Evolutionary conservation across 805 yeast species (phyloP).

Genomic region (Yarrowia bubula): DNA sequence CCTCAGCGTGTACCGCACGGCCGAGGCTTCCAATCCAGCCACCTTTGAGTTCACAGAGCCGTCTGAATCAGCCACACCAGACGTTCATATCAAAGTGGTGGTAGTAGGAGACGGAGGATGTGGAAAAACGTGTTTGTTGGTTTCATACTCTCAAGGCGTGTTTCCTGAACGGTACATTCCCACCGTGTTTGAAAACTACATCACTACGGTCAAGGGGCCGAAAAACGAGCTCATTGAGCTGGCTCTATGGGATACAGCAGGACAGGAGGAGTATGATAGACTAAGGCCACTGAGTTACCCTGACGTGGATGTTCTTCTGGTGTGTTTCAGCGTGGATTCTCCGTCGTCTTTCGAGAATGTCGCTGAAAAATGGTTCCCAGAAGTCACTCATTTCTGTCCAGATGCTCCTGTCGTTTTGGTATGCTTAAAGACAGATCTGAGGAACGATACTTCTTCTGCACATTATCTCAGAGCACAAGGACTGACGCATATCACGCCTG

Average conservation of each 20-base stretch:
- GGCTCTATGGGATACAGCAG: constrained; percentile 87
- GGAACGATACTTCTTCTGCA: constrained; percentile 33
- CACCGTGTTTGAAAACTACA: constrained; percentile 78
- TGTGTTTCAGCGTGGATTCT: constrained; percentile 72
- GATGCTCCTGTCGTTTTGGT: constrained; percentile 72
- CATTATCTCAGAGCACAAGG: constrained; percentile 35
- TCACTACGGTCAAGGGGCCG: constrained; percentile 52
- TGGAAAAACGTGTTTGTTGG: constrained; percentile 79
- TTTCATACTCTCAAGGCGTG: constrained; percentile 62
- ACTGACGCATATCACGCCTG: constrained; percentile 36
- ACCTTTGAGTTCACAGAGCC: background rate
- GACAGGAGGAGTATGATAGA: constrained; percentile 83
- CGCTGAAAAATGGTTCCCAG: constrained; percentile 84
- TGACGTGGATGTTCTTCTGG: constrained; percentile 69
- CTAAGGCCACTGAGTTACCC: constrained; percentile 76
- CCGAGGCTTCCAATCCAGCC: background rate
- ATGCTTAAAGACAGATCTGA: constrained; percentile 77
- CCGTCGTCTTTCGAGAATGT: constrained; percentile 66
- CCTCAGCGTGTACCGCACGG: constrained; percentile 11
- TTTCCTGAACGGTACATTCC: constrained; percentile 78
- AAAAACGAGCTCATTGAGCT: constrained; percentile 57
- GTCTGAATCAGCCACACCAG: constrained; percentile 27
- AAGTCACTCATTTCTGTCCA: constrained; percentile 78
- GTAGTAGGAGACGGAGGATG: constrained; percentile 89
- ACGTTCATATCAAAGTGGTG: constrained; percentile 56